Evolutionary conservation across 2,329 filamentous ascomycete genomes (phyloP), one percentile per base, ranked within the genome.

Genomic region (Pyrenophora seminiperda): DNA sequence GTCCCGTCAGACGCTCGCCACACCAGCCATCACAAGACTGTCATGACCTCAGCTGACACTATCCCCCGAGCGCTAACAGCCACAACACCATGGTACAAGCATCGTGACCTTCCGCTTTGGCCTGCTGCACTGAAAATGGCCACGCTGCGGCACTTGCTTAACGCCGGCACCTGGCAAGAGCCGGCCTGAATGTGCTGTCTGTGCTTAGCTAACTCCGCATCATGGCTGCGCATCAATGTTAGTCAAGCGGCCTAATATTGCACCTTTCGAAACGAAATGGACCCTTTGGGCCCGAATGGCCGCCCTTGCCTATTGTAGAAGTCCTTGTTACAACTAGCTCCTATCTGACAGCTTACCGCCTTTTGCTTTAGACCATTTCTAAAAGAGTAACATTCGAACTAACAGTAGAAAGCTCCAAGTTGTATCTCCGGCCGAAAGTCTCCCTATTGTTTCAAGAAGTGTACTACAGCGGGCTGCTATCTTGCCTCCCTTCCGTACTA

Each of bases 21-120:
- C 44, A 41, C 30, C 20, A 38, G 55, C 68, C 68, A 69, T 69
- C 68, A 70, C 66, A 55, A 50, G 67, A 58, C 56, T 47, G 37
- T 31, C 41, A 55, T 27, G 24, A 49, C 36, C 50, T 61, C 59
- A 54, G 43, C 51, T 63, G 62, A 65, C 64, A 59, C 40, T 56
- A 53, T 60, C 47, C 54, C 45, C 46, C 56, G 55, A 49, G 53
- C 56, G 47, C 60, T 56, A 58, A 50, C 50, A 60, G 62, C 61
- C 62, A 55, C 65, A 63, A 62, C 63, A 62, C 61, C 61, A 58
- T 54, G 48, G 54, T 58, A 29, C 31, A 29, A 46, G 52, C 63
- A 70, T 70, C 63, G 67, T 70, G 66, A 69, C 66, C 60, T 63
- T 59, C 56, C 58, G 52, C 53, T 60, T 59, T 56, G 53, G 53